Evolutionary conservation across 306 rosid species (phyloP).

Genomic region (Vigna mungo): DNA sequence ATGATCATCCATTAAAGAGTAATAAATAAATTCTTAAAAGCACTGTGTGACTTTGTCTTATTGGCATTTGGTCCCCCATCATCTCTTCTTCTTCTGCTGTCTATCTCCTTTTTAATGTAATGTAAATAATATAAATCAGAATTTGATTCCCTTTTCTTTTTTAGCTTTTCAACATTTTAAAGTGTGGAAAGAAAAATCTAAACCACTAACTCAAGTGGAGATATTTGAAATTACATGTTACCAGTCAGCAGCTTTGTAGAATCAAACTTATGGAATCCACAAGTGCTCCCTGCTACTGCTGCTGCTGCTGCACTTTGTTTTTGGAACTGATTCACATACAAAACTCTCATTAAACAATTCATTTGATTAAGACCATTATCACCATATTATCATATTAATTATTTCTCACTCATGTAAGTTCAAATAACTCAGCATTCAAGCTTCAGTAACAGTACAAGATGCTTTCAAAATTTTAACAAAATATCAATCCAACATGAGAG

Average conservation of each 20-base stretch:
- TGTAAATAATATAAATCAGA: constrained; percentile 52
- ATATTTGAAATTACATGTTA: constrained; percentile 43
- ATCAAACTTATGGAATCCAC: constrained; percentile 51
- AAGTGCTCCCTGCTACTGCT: constrained; percentile 36
- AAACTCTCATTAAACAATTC: constrained; percentile 22
- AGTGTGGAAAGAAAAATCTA: constrained; percentile 51
- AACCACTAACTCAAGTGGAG: constrained; percentile 56
- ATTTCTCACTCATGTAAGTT: constrained; percentile 5
- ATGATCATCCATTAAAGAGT: constrained; percentile 53
- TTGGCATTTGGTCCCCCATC: constrained; percentile 59
- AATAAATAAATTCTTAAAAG: constrained; percentile 44
- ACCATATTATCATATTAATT: constrained; percentile 2
- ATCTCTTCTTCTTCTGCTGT: background rate
- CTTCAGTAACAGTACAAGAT: constrained; percentile 4
- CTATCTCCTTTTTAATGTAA: constrained; percentile 37
- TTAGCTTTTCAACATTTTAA: constrained; percentile 30
- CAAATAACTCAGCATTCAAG: constrained; percentile 26
- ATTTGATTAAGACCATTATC: constrained; percentile 10
- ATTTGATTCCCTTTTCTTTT: constrained; percentile 51
- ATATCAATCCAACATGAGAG: constrained; percentile 20
- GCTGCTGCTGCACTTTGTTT: constrained; percentile 44
- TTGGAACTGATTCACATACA: constrained; percentile 63
- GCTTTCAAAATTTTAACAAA: background rate
- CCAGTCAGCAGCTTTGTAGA: constrained; percentile 46
- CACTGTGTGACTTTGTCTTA: constrained; percentile 44